These are phyloP conservation scores for Niebla homalea DNA, from an alignment of 495 filamentous ascomycete species.

Conservation along the genomic window DNA sequence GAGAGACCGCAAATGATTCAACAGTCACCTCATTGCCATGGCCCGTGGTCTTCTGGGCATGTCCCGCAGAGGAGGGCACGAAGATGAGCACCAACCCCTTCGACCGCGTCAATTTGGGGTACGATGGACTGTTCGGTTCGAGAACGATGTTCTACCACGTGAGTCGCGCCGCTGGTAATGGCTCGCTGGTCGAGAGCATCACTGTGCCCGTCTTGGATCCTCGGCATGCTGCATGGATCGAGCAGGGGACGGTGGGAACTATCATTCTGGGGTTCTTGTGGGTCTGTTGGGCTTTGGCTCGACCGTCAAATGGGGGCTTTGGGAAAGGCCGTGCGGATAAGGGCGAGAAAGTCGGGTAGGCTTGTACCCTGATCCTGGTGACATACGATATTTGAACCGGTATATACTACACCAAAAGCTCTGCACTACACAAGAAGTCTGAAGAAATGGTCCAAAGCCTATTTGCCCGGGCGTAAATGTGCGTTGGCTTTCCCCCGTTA, in stretches of 20 bases:
- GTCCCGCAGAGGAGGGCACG: slow-evolving; percentile 54
- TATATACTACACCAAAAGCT: too few relatives aligned
- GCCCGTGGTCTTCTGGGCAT: slow-evolving; percentile 91
- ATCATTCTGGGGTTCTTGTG: slow-evolving; percentile 63
- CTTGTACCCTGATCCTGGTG: too few relatives aligned
- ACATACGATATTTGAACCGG: too few relatives aligned
- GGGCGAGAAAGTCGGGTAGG: not conserved
- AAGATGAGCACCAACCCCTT: slow-evolving; percentile 76
- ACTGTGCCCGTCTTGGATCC: slow-evolving; percentile 66
- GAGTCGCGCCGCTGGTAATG: slow-evolving; percentile 34
- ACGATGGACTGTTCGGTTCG: slow-evolving; percentile 70
- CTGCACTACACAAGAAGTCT: too few relatives aligned
- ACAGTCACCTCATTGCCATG: slow-evolving; percentile 40
- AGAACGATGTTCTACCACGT: slow-evolving; percentile 81
- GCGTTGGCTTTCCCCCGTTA: too few relatives aligned
- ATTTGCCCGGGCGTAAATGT: too few relatives aligned
- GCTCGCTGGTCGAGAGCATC: slow-evolving; percentile 42
- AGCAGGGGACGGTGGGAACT: slow-evolving; percentile 53
- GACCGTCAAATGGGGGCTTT: slow-evolving; percentile 20
- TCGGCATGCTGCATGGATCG: slow-evolving; percentile 44
- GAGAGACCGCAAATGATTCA: slow-evolving; percentile 21
- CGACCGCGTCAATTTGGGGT: slow-evolving; percentile 70
- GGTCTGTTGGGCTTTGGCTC: slow-evolving; percentile 53
- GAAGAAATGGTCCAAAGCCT: too few relatives aligned
- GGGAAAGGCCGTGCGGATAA: not conserved